Percentiles rank a stretch among this genome's conserved stretches.
Evolutionary conservation across 768 basidiomycete genomes (phyloP).

Genomic region (Tulasnella sp.): DNA sequence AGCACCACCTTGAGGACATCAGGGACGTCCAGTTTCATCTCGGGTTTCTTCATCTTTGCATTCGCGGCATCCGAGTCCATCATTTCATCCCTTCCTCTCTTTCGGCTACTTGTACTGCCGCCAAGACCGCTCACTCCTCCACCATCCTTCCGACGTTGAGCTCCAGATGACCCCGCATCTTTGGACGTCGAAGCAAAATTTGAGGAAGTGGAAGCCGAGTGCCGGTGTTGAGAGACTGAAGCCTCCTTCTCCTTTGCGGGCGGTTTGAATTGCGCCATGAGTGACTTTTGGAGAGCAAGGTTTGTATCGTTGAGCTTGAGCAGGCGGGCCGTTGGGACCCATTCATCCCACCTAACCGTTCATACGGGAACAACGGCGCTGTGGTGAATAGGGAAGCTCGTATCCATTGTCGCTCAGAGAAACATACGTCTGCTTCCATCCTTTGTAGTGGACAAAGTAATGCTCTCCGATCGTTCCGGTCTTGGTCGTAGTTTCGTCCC

Average conservation of each 20-base stretch:
- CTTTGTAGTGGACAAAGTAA: slow-evolving; percentile 98
- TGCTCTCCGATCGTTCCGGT: slow-evolving; percentile 71
- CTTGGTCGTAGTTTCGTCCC: slow-evolving; percentile 65
- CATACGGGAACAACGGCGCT: slow-evolving; percentile 40
- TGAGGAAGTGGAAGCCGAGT: slow-evolving; percentile 7
- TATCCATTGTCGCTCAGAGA: no score
- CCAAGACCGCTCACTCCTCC: slow-evolving; percentile 35
- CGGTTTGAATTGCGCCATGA: slow-evolving; percentile 50
- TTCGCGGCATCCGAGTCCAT: slow-evolving; percentile 38
- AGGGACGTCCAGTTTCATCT: slow-evolving; percentile 88
- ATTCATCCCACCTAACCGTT: slow-evolving; percentile 89
- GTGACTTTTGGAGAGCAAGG: slow-evolving; percentile 71
- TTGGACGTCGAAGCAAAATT: slow-evolving; percentile 14
- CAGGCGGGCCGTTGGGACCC: slow-evolving; percentile 81
- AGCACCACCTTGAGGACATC: slow-evolving; percentile 86
- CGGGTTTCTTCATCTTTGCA: slow-evolving; percentile 74
- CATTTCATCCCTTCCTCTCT: slow-evolving; percentile 76
- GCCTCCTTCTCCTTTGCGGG: slow-evolving; percentile 35
- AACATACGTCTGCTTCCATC: slow-evolving; percentile 94
- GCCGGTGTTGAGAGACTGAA: slow-evolving; percentile 28
- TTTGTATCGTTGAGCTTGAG: slow-evolving; percentile 85
- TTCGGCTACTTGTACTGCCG: slow-evolving; percentile 69
- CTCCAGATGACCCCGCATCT: slow-evolving; percentile 41
- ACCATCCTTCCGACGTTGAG: slow-evolving; percentile 42
- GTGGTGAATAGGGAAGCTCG: background rate